These are phyloP conservation scores for Cladosporium austrohemisphaericum DNA, from an alignment of 2,329 filamentous ascomycete species.

Conservation along the genomic window DNA sequence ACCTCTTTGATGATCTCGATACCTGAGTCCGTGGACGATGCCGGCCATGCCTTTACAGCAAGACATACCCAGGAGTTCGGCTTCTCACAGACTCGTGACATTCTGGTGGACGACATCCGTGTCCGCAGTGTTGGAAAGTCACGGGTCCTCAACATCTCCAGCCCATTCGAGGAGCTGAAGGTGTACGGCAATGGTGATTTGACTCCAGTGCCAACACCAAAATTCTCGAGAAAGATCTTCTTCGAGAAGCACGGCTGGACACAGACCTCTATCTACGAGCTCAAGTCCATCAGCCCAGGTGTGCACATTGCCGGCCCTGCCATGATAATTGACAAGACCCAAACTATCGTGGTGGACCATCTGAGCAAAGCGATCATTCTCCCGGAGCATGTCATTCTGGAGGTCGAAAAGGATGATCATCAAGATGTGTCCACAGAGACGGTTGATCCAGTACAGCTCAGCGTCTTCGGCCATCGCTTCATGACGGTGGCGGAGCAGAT, in stretches of 20 bases:
- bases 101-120: constrained; percentile 40
- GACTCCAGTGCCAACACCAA: constrained; percentile 54
- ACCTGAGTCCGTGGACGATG: constrained; percentile 31
- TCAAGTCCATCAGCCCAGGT: constrained; percentile 23
- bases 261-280: constrained; percentile 57
- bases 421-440: constrained; percentile 15
- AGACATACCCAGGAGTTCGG: constrained; percentile 42
- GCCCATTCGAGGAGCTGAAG: constrained; percentile 71
- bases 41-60: constrained; percentile 35
- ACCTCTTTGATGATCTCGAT: constrained; percentile 47
- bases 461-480: constrained; percentile 55
- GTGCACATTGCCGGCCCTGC: constrained; percentile 29
- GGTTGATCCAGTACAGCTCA: constrained; percentile 49
- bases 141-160: constrained; percentile 45
- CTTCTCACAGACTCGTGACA: constrained; percentile 37
- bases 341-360: constrained; percentile 44
- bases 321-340: constrained; percentile 40
- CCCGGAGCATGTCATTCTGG: constrained; percentile 54
- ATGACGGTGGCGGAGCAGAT: constrained; percentile 60
- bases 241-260: constrained; percentile 71
- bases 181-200: constrained; percentile 67
- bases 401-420: constrained; percentile 56
- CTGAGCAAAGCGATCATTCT: constrained; percentile 36
- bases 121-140: constrained; percentile 28
- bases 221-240: constrained; percentile 61